Percentiles rank a stretch among this genome's conserved stretches.
Conservation (phyloP, 768 basidiomycete genomes). For the Suillus fuscotomentosus region DNA sequence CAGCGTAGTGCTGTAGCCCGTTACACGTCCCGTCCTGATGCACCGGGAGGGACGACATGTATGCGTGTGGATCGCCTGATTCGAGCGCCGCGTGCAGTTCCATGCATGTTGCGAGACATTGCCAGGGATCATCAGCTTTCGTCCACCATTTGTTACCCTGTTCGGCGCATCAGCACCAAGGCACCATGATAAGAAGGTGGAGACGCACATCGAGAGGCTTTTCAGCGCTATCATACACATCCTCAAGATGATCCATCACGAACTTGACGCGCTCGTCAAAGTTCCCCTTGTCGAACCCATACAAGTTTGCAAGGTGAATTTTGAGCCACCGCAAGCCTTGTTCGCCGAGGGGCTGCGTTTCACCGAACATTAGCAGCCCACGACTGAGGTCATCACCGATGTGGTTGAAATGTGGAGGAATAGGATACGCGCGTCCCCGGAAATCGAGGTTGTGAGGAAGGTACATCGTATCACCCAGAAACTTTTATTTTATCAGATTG, state of each 20-base stretch:
- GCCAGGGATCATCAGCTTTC: slow-evolving; percentile 94
- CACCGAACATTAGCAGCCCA: slow-evolving; percentile 82
- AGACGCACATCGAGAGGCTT: slow-evolving; percentile 68
- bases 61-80: slow-evolving; percentile 58
- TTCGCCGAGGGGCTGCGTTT: slow-evolving; percentile 74
- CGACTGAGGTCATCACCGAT: slow-evolving; percentile 93
- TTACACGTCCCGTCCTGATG: slow-evolving; percentile 99
- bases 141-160: slow-evolving; percentile 87
- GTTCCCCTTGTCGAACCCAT: slow-evolving; percentile 91
- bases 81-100: slow-evolving; percentile 83
- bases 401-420: slow-evolving; percentile 93
- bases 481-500: slow-evolving; percentile 40
- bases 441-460: slow-evolving; percentile 97
- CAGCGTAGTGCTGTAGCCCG: slow-evolving; percentile 97
- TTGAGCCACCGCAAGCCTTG: slow-evolving; percentile 92
- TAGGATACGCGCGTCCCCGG: slow-evolving; percentile 94
- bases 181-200: slow-evolving; percentile 1
- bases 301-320: slow-evolving; percentile 91
- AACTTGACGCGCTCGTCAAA: slow-evolving; percentile 91
- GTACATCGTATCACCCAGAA: slow-evolving; percentile 86
- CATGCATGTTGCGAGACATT: slow-evolving; percentile 89
- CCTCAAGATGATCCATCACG: slow-evolving; percentile 66
- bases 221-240: slow-evolving; percentile 80
- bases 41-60: slow-evolving; percentile 74
- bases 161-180: slow-evolving; percentile 5